Evolutionary conservation across 257 asterid species (phyloP), one percentile per base, ranked within the genome.

Genomic region (Nicotiana otophora): DNA sequence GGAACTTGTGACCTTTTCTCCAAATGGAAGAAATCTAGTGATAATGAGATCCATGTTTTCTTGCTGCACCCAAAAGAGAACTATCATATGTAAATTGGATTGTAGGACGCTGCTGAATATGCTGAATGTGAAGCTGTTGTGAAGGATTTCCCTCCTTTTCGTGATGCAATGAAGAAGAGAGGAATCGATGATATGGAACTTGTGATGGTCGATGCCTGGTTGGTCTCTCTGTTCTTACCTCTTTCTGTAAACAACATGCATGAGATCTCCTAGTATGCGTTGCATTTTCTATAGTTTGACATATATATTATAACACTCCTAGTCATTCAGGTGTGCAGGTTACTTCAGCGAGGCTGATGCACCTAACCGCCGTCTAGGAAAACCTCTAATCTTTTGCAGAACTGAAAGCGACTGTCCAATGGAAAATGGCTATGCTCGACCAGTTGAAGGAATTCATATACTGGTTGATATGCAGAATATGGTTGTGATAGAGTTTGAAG

Each of bases 391-490:
- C 79, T 90, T 90, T 79, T 90, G 93, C 84, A 85, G 87, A 85
- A 85, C 87, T 15, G 87, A 85, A 81, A 85, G 87, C 5, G 87
- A 85, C 77, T 81, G 87, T 67, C 87, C 87, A 19, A 62, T 85
- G 85, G 87, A 85, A 63, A 85, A 85, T 77, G 87, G 87, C 46
- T 85, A 82, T 81, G 87, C 87, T 64, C 83, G 87, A 26, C 87
- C 87, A 55, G 87, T 85, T 81, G 87, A 85, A 77, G 87, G 87
- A 77, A 82, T 85, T 75, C 81, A 85, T 72, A 74, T 85, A 36
- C 77, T 90, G 51, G 90, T 90, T 80, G 91, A 90, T 79, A 87
- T 90, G 93, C 93, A 90, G 87, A 88, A 90, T 83, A 88, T 90
- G 93, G 89, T 87, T 15, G 86, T 88, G 11, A 79, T 90, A 23